Evolutionary conservation across 768 basidiomycete genomes (phyloP), one percentile per base, ranked within the genome.

Genomic region (Lactarius tabidus): DNA sequence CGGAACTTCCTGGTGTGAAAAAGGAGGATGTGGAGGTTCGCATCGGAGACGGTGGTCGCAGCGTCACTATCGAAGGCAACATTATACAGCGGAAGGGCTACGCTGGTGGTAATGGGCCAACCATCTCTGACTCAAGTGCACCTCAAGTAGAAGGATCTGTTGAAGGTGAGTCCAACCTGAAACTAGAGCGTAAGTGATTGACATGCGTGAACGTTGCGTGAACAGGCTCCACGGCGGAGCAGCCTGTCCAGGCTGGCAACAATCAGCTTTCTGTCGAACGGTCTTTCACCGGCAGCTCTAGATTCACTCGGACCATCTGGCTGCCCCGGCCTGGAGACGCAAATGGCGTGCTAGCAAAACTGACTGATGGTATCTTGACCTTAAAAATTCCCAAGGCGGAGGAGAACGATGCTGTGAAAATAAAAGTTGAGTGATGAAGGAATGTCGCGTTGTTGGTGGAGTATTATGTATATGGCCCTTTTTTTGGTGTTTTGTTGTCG

Each of bases 1-100:
- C 89, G 1, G 91, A 93, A 71, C 71, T 93, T 31, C 91, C 90
- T 26, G 90, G 90, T 1, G 84, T 92, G 31, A 86, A 84, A 73
- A 90, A 87, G 77, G 89, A 91, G 69, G 85, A 91, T 70, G 72
- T 91, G 10, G 82, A 89, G 62, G 81, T 92, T 58, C 81, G 84
- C 9, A 78, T 92, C 64, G 88, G 88, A 10, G 86, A 90, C 62
- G 83, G 81, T 18, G 90, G 89, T 2, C 80, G 83, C 62, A 89
- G 84, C 66, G 72, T 91, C 63, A 90, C 85, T 4, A 90, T 93
- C 62, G 84, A 89, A 72, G 90, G 90, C 9, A 86, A 81, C 70
- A 74, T 83, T 43, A 70, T 60, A 33, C 65, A 55, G 38, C 53
- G 55, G 6, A 35, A 43, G n/a, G 43, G 29, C 4, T 9, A 38